Percentiles rank a stretch among this genome's conserved stretches.
Conservation (phyloP, 129 eudicot species). For the Escallonia herrerae region DNA sequence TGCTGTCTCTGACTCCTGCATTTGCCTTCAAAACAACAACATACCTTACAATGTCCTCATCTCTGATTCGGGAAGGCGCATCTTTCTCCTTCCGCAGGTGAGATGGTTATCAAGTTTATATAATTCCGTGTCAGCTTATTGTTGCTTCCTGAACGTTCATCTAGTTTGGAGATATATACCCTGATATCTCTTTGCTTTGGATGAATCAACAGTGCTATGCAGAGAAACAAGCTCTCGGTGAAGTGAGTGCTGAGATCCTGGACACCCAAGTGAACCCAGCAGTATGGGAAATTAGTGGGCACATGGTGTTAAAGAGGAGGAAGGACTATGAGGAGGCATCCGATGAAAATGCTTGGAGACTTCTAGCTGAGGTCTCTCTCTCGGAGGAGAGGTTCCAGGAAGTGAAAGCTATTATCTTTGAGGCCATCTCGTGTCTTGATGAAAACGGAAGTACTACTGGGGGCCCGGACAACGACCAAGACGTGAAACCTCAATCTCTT, state of each 20-base stretch:
- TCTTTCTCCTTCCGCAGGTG: conserved; percentile 97
- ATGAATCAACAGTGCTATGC: conserved; percentile 80
- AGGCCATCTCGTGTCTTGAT: conserved; percentile 51
- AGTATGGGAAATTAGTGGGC: conserved; percentile 99
- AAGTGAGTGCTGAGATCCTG: conserved; percentile 85
- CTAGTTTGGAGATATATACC: no score
- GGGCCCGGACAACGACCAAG: conserved; percentile 27
- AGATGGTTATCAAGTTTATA: neutral
- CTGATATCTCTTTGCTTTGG: neutral
- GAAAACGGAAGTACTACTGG: conserved; percentile 20
- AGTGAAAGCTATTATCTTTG: conserved; percentile 73
- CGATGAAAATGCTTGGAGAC: conserved; percentile 95
- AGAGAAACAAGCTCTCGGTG: conserved; percentile 96
- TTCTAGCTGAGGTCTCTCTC: conserved; percentile 94
- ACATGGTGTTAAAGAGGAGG: conserved; percentile 86
- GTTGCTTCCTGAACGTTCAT: no score
- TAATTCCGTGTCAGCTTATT: neutral
- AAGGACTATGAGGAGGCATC: conserved; percentile 80
- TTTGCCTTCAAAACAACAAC: conserved; percentile 90
- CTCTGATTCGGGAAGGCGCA: conserved; percentile 75
- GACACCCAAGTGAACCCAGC: conserved; percentile 99
- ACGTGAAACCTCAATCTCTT: conserved; percentile 11
- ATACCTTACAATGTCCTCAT: conserved; percentile 90
- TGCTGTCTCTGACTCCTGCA: conserved; percentile 72
- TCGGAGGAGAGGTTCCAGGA: conserved; percentile 86